phyloP scores from a whole-genome alignment of 163 green algal genomes.

The Scenedesmus sp. region DNA sequence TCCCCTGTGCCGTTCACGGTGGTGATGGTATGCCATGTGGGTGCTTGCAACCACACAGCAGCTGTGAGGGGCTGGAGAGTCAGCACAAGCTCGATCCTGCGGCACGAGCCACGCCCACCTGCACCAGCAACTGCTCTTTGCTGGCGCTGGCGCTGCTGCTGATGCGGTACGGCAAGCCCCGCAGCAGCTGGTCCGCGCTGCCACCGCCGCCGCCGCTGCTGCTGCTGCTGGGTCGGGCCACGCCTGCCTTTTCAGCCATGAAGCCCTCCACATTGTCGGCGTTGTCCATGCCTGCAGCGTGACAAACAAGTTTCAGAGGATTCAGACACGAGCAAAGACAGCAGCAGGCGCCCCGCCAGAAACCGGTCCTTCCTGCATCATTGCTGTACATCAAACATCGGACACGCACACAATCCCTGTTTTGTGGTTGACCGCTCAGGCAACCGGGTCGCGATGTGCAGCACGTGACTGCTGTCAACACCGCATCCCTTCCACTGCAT shows the following conservation, averaged over 20 bases:
- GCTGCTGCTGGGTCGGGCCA: not conserved
- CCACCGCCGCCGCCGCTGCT: not conserved
- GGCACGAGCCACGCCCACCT: conserved; percentile 52
- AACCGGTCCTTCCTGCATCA: no score
- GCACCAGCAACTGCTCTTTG: conserved; percentile 67
- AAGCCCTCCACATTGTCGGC: conserved; percentile 67
- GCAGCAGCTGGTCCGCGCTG: conserved; percentile 44
- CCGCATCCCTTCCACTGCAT: not conserved
- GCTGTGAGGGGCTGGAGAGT: no score
- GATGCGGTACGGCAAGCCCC: conserved; percentile 61
- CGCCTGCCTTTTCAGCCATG: conserved; percentile 54
- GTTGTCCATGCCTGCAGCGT: conserved; percentile 60
- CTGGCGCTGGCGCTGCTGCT: conserved; percentile 56
- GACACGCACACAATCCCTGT: no score
- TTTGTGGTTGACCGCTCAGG: no score
- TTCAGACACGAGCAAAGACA: not conserved
- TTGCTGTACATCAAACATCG: no score
- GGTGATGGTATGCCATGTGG: no score
- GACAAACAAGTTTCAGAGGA: not conserved
- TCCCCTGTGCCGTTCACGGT: no score
- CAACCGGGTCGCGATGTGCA: no score
- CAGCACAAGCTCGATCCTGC: no score
- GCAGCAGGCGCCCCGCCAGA: no score
- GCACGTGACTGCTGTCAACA: no score
- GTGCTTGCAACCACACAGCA: no score